Percentiles rank a stretch among this genome's conserved stretches.
Conservation (phyloP, 1,284 basidiomycete genomes). For the Trametes sp. region DNA sequence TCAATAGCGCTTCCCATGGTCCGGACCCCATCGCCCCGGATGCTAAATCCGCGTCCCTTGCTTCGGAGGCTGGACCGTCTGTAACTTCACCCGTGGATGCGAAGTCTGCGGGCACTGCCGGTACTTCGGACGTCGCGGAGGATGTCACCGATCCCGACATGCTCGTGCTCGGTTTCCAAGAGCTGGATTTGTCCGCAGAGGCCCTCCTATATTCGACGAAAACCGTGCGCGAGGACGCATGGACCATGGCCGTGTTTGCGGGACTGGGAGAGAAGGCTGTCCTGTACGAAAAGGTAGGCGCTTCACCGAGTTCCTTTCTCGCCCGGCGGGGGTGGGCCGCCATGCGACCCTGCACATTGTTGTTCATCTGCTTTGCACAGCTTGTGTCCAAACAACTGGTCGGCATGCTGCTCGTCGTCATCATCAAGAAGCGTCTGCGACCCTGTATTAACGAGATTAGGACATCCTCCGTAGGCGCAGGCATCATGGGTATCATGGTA, state of each 20-base stretch:
- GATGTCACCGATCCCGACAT: conserved; percentile 64
- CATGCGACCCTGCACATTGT: conserved; percentile 9
- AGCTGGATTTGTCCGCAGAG: conserved; percentile 77
- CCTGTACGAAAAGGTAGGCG: conserved; percentile 68
- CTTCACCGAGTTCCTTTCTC: background rate
- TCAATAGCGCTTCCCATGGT: background rate
- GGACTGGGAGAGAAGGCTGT: conserved; percentile 71
- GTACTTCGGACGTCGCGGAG: conserved; percentile 17
- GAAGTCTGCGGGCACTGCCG: conserved; percentile 10
- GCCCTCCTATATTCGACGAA: conserved; percentile 72
- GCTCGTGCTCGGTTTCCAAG: conserved; percentile 77
- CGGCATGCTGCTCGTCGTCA: conserved; percentile 73
- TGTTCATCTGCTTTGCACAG: conserved; percentile 45
- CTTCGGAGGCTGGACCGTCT: conserved; percentile 10
- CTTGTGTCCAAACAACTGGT: conserved; percentile 78
- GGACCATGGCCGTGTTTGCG: conserved; percentile 68
- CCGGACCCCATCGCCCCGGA: conserved; percentile 2
- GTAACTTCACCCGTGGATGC: conserved; percentile 5
- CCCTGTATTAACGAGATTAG: conserved; percentile 60
- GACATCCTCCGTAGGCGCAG: conserved; percentile 63
- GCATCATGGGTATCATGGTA: conserved; percentile 80
- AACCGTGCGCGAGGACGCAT: conserved; percentile 70
- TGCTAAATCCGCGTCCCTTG: conserved; percentile 7
- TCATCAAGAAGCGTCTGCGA: conserved; percentile 63
- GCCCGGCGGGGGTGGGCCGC: conserved; percentile 8